Conservation (phyloP, 768 basidiomycete species). For the Pleurotus tuoliensis region DNA sequence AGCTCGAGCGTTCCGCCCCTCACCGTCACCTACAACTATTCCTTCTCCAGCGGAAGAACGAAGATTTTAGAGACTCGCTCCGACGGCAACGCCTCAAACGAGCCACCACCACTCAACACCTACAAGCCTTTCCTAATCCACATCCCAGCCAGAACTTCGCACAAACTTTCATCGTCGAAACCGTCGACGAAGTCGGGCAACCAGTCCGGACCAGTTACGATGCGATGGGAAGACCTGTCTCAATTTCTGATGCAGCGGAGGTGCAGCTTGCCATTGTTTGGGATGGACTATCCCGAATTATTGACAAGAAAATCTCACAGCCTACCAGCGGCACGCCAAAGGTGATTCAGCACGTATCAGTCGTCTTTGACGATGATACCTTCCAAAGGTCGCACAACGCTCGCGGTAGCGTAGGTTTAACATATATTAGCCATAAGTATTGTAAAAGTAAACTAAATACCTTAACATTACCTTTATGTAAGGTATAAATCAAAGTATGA, state of each 20-base stretch:
- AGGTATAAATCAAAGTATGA: too few species aligned
- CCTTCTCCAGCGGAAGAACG: neutral
- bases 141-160: neutral
- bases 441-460: too few species aligned
- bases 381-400: too few species aligned
- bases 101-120: neutral
- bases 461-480: too few species aligned
- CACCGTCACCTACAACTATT: neutral
- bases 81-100: neutral
- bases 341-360: neutral
- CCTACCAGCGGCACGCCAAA: neutral
- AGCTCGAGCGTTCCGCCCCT: neutral
- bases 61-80: neutral
- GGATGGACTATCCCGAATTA: slow-evolving; percentile 1
- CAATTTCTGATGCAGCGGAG: neutral
- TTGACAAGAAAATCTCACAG: neutral
- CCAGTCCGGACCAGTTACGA: neutral
- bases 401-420: too few species aligned
- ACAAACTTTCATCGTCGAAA: neutral
- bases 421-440: too few species aligned
- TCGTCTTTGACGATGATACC: neutral
- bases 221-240: neutral
- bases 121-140: slow-evolving; percentile 1
- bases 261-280: neutral
- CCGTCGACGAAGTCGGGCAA: neutral